Conservation (phyloP, 2,329 filamentous ascomycete species). For the Fonsecaea pugnacius region DNA sequence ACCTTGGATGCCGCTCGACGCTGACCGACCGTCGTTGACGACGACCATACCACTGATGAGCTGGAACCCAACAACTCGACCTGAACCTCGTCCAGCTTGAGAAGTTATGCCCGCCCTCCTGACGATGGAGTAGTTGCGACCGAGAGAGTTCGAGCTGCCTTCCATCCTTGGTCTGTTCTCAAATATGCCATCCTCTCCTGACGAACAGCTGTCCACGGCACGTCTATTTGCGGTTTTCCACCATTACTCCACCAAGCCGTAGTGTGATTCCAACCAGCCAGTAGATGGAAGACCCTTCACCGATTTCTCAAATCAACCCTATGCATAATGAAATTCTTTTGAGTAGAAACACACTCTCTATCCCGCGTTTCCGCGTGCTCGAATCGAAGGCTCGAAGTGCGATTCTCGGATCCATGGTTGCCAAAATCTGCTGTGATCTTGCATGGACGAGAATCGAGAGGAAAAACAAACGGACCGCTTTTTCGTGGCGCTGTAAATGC, state of each 20-base stretch:
- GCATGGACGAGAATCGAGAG: conserved; percentile 18
- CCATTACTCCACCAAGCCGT: conserved; percentile 15
- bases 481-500: conserved; percentile 32
- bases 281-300: conserved; percentile 23
- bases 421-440: conserved; percentile 19
- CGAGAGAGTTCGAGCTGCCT: neutral
- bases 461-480: conserved; percentile 26
- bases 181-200: neutral
- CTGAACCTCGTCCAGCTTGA: neutral
- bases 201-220: conserved; percentile 2
- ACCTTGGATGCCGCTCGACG: neutral
- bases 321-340: conserved; percentile 26
- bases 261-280: conserved; percentile 27
- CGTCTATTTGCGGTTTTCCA: conserved; percentile 10
- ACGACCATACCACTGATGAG: neutral
- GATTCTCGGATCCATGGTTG: conserved; percentile 19
- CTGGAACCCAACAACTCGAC: neutral
- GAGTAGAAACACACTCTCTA: conserved; percentile 33
- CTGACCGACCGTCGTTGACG: neutral
- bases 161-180: neutral
- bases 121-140: neutral
- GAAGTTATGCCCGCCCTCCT: neutral
- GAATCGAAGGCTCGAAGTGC: conserved; percentile 28
- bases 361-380: conserved; percentile 22
- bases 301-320: conserved; percentile 18